phyloP scores from a whole-genome alignment of 306 rosid species.

The Mimosa pudica region DNA sequence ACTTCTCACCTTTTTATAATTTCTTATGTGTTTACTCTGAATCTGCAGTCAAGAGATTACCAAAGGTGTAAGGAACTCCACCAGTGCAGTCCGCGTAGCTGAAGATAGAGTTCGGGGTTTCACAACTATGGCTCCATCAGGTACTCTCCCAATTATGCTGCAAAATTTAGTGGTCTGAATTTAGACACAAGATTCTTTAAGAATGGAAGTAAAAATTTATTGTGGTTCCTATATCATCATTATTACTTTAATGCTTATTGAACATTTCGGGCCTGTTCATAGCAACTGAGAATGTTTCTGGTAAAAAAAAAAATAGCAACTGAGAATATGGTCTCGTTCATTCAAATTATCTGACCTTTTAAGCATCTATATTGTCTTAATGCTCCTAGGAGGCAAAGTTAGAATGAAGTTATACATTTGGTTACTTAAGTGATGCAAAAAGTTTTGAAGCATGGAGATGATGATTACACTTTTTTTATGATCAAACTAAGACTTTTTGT shows the following conservation, averaged over 20 bases:
- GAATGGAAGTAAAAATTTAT: neutral
- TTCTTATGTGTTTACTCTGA: neutral
- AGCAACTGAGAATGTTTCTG: neutral
- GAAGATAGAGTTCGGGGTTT: conserved; percentile 73
- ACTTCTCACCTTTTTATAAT: neutral
- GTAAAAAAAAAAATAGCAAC: neutral
- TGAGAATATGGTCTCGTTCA: neutral
- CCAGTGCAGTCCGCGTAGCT: conserved; percentile 67
- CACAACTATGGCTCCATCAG: conserved; percentile 67
- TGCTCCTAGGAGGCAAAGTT: neutral
- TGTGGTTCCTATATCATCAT: neutral
- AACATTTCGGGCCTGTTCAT: neutral
- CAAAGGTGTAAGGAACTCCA: conserved; percentile 84
- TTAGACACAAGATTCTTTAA: neutral
- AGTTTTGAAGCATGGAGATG: neutral
- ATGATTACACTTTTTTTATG: neutral
- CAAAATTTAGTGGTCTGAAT: neutral
- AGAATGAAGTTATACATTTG: neutral
- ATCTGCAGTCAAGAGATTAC: conserved; percentile 77
- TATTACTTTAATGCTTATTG: neutral
- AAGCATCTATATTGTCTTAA: neutral
- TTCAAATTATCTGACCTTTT: neutral
- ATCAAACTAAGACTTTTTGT: neutral
- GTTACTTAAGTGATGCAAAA: neutral
- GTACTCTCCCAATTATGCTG: conserved; percentile 40